These are phyloP conservation scores for Backusella tuberculispora DNA, from an alignment of 192 early-diverging fungal genomes.

Conservation along the genomic window DNA sequence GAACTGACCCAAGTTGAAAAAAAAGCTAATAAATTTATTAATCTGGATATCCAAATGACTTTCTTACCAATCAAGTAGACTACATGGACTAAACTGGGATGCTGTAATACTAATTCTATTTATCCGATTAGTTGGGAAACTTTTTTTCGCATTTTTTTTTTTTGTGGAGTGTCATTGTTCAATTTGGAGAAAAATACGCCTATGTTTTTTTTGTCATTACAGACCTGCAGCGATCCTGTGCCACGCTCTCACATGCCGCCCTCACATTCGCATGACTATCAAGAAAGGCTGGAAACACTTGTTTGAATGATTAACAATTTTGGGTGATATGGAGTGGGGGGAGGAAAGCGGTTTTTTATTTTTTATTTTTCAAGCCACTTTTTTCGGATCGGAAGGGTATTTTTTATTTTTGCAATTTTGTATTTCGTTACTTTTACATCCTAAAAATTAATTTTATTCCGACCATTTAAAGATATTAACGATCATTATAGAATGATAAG, in stretches of 20 bases:
- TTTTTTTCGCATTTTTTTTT: background rate
- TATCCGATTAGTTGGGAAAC: background rate
- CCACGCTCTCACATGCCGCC: background rate
- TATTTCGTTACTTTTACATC: background rate
- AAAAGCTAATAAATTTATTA: background rate
- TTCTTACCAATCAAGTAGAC: slow-evolving; percentile 1
- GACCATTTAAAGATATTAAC: background rate
- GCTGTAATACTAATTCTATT: background rate
- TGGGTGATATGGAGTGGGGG: background rate
- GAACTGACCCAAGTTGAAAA: background rate
- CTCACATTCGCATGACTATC: background rate
- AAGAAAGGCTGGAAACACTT: background rate
- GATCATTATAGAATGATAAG: background rate
- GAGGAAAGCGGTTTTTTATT: background rate
- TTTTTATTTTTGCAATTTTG: background rate
- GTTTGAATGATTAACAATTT: background rate
- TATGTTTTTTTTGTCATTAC: background rate
- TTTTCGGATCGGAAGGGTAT: slow-evolving; percentile 7
- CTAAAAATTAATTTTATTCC: background rate
- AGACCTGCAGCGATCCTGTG: slow-evolving; percentile 15
- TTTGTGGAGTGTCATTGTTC: slow-evolving; percentile 13
- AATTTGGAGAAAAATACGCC: background rate
- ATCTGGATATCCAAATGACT: background rate
- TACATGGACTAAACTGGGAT: background rate
- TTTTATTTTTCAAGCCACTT: background rate